Conservation (phyloP, 768 basidiomycete species). For the Brasilioporus rufonigricans region DNA sequence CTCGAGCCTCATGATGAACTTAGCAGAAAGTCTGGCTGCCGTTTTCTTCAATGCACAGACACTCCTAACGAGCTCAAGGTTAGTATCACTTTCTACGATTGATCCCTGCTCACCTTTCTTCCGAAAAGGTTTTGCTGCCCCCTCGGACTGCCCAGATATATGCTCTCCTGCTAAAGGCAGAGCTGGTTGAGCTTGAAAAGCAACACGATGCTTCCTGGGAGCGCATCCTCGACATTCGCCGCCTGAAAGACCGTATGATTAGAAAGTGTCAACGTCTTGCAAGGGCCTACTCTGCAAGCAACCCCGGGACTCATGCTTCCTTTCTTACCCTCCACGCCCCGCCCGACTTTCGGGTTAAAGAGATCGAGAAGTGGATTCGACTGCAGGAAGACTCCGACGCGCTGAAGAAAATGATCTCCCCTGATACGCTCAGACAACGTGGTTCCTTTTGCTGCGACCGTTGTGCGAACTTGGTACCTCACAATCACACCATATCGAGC, state of each 20-base stretch:
- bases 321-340: constrained; percentile 71
- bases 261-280: constrained; percentile 71
- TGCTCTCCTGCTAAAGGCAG: constrained; percentile 60
- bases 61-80: constrained; percentile 77
- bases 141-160: constrained; percentile 66
- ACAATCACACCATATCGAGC: constrained; percentile 26
- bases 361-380: constrained; percentile 77
- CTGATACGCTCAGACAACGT: constrained; percentile 24
- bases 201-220: constrained; percentile 60
- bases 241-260: constrained; percentile 79
- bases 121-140: constrained; percentile 59
- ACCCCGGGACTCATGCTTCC: constrained; percentile 39
- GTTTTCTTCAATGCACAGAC: constrained; percentile 75
- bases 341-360: constrained; percentile 69
- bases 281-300: constrained; percentile 40
- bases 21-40: constrained; percentile 56
- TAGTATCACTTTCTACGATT: constrained; percentile 2
- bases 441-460: constrained; percentile 34
- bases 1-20: constrained; percentile 60
- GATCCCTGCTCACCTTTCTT: constrained; percentile 2
- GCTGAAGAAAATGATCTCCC: constrained; percentile 19
- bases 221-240: constrained; percentile 69
- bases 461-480: constrained; percentile 34
- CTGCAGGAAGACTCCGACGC: constrained; percentile 38
- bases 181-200: constrained; percentile 58